Percentiles rank a stretch among this genome's conserved stretches.
Conservation (phyloP, 805 yeast species). For the Metschnikowia anglica region DNA sequence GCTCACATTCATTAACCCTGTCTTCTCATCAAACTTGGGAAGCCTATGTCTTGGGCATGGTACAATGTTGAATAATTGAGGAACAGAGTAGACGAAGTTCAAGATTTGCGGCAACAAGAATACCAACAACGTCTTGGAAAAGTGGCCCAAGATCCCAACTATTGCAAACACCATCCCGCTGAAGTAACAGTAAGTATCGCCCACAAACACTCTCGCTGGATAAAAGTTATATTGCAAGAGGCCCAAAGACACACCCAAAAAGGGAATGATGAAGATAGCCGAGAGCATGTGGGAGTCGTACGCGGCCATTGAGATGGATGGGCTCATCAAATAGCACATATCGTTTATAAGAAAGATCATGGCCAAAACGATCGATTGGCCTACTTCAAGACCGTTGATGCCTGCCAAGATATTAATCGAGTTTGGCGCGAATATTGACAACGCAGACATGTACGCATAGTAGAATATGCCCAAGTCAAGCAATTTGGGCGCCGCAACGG, state of each 20-base stretch:
- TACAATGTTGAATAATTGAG: constrained; percentile 81
- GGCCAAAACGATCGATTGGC: constrained; percentile 83
- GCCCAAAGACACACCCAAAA: constrained; percentile 79
- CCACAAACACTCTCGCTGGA: constrained; percentile 93
- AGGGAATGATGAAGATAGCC: constrained; percentile 76
- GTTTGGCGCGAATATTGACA: constrained; percentile 92
- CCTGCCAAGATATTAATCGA: constrained; percentile 96
- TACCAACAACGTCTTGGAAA: constrained; percentile 84
- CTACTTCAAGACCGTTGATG: constrained; percentile 93
- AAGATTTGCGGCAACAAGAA: constrained; percentile 89
- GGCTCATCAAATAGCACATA: constrained; percentile 55
- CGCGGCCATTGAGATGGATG: constrained; percentile 49
- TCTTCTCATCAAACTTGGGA: constrained; percentile 68
- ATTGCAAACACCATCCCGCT: constrained; percentile 99
- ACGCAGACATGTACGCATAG: constrained; percentile 85
- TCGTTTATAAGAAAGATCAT: constrained; percentile 74
- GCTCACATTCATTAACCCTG: constrained; percentile 72
- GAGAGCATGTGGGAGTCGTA: constrained; percentile 82
- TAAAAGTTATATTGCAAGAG: constrained; percentile 79
- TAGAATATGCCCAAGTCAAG: constrained; percentile 79
- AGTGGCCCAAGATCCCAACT: constrained; percentile 94
- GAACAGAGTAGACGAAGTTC: constrained; percentile 87
- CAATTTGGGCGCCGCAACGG: constrained; percentile 42
- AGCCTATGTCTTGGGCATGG: constrained; percentile 96
- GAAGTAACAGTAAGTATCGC: constrained; percentile 96